Evolutionary conservation across 352 stramenopile species (phyloP), one percentile per base, ranked within the genome.

Genomic region (Pythium diclinum): DNA sequence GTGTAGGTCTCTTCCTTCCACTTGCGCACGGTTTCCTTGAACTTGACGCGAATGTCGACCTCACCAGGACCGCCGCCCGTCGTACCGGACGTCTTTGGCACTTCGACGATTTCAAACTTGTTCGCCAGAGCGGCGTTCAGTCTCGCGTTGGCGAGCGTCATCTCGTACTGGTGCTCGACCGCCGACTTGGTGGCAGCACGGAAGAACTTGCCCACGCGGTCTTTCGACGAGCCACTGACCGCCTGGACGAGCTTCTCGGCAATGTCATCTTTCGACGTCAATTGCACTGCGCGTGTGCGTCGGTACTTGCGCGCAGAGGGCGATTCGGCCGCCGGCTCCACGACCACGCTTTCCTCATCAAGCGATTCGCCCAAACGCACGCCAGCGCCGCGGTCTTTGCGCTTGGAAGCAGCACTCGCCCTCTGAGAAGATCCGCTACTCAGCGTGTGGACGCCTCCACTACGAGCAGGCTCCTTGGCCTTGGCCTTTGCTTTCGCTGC

Each of bases 181-280:
- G 87, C 87, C 11, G 71, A 86, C 44, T 86, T 86, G 14, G 87
- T 94, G 6, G 81, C 80, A 0, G 80, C 74, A 30, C 84, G 84
- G 49, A 94, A 92, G 59, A 96, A 96, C 65, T 94, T 94, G 23
- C 70, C 75, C 11, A 77, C 69, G 34, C 79, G 83, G 63, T 81
- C 79, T 9, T 76, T 73, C 1, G 81, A 80, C 23, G 68, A 61
- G 14, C 75, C 76, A 38, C 76, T 90, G 10, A 95, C 87, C 7
- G 85, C 87, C 42, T 84, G 73, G 23, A 81, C 78, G 23, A 95
- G 68, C 53, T 69, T 75, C 36, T 81, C 59, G n/a, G 72, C 83
- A 33, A 95, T 76, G 55, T 91, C 85, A 34, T 92, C 87, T 61
- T 93, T 93, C 3, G 83, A 92, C 28, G 70, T 88, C 47, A 94